Base-by-base conservation (phyloP, 495 filamentous ascomycete species). In the Annulohypoxylon maeteangense region DNA sequence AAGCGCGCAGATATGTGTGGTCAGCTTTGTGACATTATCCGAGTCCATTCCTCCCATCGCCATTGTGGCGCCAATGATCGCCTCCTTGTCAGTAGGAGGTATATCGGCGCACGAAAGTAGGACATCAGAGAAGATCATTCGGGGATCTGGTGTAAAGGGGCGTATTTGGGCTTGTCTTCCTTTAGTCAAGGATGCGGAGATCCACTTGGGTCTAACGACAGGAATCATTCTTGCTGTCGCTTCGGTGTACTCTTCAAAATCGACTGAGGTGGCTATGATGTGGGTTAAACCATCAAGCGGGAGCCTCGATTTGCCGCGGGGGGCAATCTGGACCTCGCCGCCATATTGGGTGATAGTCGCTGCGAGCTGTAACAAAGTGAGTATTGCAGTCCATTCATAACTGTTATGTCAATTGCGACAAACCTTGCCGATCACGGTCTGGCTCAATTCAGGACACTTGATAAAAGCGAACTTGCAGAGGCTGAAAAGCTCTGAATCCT, bases 1-100 rank as follows among this genome's bases (percentile, higher is more conserved):
- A 71, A 97, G 79, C 5, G 96, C 93, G 34, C 97, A 93, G 66
- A 98, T 84, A 79, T 99, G 95, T 1, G 95, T 99, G 7, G 91
- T 91, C 72, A 88, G 73, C 45, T 87, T 90, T 7, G 90, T 89
- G 16, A 97, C 74, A 42, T 85, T 82, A 59, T 86, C 85, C 18
- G 88, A 89, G 72, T 93, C 92, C 76, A 91, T 85, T 42, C 95
- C 95, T 29, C 95, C 95, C 81, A 96, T 90, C 0, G 96, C 95
- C 67, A 96, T 79, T 4, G 97, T 92, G 4, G 93, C 95, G 2
- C 93, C 95, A 53, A 91, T 88, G 59, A 99, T 97, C 0, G 93
- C 91, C 79, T 98, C 95, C 76, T 93, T 91, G 80, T 99, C 95
- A 11, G 87, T 90, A n/a, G 87, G 80, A 4, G 95, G 95, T 50